These are phyloP conservation scores for Calocera viscosa DNA, from an alignment of 768 basidiomycete species.

Conservation along the genomic window DNA sequence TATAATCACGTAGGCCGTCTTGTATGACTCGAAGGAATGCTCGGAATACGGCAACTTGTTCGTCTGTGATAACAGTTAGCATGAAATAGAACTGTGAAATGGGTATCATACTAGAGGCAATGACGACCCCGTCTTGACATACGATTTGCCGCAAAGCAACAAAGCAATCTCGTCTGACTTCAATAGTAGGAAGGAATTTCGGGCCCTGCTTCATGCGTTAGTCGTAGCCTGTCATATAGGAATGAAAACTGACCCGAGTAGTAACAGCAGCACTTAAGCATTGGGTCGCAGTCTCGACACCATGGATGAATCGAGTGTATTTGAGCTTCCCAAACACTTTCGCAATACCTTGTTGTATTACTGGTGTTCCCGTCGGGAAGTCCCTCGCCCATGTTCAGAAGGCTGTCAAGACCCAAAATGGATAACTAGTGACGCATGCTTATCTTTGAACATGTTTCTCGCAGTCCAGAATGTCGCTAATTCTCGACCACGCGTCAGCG, in stretches of 20 bases:
- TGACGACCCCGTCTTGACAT: conserved; percentile 6
- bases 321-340: conserved; percentile 54
- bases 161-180: conserved; percentile 45
- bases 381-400: conserved; percentile 49
- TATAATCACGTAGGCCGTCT: conserved; percentile 79
- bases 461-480: conserved; percentile 59
- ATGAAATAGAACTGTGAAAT: not conserved
- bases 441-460: conserved; percentile 57
- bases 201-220: not conserved
- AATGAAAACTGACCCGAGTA: conserved; percentile 35
- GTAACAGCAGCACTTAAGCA: conserved; percentile 52
- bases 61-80: not conserved
- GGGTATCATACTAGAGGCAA: not conserved
- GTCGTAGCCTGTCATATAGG: conserved; percentile 16
- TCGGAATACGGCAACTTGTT: not conserved
- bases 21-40: conserved; percentile 35
- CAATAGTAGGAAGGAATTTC: conserved; percentile 30
- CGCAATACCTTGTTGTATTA: conserved; percentile 61
- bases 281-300: conserved; percentile 39
- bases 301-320: conserved; percentile 46
- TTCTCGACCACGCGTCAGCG: conserved; percentile 51
- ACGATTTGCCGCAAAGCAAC: conserved; percentile 17
- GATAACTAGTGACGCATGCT: conserved; percentile 31
- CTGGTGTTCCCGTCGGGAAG: conserved; percentile 38
- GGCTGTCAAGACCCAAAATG: not conserved